These are phyloP conservation scores for Phycomyces blakesleeanus DNA, from an alignment of 192 early-diverging fungal species.

Conservation along the genomic window DNA sequence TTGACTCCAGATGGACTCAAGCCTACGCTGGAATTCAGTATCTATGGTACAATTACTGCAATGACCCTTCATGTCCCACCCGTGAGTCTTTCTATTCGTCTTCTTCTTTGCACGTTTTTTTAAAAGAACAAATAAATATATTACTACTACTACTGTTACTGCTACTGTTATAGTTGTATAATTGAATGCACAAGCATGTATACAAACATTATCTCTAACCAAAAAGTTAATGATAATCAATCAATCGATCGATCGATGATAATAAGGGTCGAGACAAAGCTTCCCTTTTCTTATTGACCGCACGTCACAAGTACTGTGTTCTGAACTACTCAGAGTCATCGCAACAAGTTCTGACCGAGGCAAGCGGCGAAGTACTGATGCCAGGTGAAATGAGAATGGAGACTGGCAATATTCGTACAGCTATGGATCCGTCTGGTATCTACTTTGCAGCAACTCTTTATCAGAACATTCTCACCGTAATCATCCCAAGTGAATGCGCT, in stretches of 20 bases:
- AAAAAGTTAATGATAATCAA: too few species aligned
- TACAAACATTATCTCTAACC: too few species aligned
- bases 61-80: slow-evolving; percentile 46
- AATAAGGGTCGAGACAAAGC: slow-evolving; percentile 59
- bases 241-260: too few species aligned
- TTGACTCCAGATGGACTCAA: slow-evolving; percentile 49
- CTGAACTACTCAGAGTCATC: slow-evolving; percentile 58
- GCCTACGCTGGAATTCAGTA: slow-evolving; percentile 52
- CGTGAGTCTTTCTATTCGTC: too few species aligned
- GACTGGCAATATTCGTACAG: neutral
- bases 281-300: slow-evolving; percentile 64
- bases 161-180: too few species aligned
- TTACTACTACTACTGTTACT: too few species aligned
- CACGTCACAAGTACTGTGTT: slow-evolving; percentile 63
- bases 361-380: slow-evolving; percentile 44
- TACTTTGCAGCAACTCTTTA: slow-evolving; percentile 15
- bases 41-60: slow-evolving; percentile 67
- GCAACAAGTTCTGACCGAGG: slow-evolving; percentile 56
- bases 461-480: slow-evolving; percentile 9
- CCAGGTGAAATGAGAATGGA: slow-evolving; percentile 48
- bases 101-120: neutral
- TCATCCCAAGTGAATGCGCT: slow-evolving; percentile 3
- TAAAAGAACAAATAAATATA: too few species aligned
- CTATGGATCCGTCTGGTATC: slow-evolving; percentile 9
- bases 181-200: too few species aligned